Evolutionary conservation across 306 rosid genomes (phyloP).

Genomic region (Mimosa bimucronata): DNA sequence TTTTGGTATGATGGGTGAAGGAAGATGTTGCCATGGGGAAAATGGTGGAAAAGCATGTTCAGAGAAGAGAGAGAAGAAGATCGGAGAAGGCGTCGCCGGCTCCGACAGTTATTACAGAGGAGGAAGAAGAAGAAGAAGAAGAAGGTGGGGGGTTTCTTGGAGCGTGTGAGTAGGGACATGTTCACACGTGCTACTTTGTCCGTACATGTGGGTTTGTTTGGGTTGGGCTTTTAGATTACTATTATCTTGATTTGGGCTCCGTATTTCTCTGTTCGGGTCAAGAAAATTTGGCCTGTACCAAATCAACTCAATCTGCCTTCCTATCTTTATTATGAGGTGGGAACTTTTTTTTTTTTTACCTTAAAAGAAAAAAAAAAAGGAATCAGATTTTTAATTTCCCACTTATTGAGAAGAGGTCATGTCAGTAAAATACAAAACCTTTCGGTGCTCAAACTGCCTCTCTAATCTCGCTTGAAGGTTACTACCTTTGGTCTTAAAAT

Average conservation of each 20-base stretch:
- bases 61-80: neutral
- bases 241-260: neutral
- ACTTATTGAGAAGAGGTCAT: no score
- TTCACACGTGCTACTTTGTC: neutral
- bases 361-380: no score
- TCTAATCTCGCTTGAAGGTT: no score
- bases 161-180: neutral
- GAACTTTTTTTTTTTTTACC: no score
- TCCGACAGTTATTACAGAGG: neutral
- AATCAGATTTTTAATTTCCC: no score
- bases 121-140: neutral
- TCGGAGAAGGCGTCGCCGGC: slow-evolving; percentile 4
- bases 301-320: no score
- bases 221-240: neutral
- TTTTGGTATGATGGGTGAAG: slow-evolving; percentile 41
- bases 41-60: slow-evolving; percentile 22
- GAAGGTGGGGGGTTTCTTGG: neutral
- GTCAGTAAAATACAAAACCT: no score
- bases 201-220: neutral
- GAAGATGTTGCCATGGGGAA: slow-evolving; percentile 42
- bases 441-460: no score
- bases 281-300: no score
- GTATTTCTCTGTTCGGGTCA: neutral
- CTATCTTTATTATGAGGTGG: no score
- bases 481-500: no score